phyloP scores from a whole-genome alignment of 2,329 filamentous ascomycete genomes.

The Aspergillus glaucus region DNA sequence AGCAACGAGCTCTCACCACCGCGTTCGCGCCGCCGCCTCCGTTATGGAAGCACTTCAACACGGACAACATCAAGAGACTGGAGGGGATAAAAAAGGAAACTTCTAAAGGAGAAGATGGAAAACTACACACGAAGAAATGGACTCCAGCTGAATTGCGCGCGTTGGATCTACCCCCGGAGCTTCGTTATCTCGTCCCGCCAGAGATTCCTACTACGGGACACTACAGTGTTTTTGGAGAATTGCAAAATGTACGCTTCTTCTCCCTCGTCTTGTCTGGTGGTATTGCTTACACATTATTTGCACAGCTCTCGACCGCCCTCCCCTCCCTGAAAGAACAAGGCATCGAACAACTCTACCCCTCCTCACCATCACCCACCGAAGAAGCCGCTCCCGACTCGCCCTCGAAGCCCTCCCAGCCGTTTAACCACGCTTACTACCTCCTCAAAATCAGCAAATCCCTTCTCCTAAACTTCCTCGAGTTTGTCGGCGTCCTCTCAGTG shows the following conservation, averaged over 20 bases:
- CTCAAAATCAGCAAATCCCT: slow-evolving; percentile 77
- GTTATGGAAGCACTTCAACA: slow-evolving; percentile 84
- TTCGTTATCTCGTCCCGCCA: slow-evolving; percentile 75
- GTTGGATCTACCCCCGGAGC: slow-evolving; percentile 58
- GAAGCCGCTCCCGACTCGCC: slow-evolving; percentile 52
- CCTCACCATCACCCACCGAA: slow-evolving; percentile 36
- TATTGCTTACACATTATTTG: slow-evolving; percentile 3
- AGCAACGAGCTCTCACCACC: slow-evolving; percentile 46
- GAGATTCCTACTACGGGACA: slow-evolving; percentile 59
- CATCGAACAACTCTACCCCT: slow-evolving; percentile 64
- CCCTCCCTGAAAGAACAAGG: slow-evolving; percentile 63
- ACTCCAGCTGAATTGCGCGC: slow-evolving; percentile 27
- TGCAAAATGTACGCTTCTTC: slow-evolving; percentile 48
- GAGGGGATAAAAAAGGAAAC: slow-evolving; percentile 42
- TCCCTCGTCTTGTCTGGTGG: not conserved
- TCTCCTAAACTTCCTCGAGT: slow-evolving; percentile 80
- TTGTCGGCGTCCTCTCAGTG: slow-evolving; percentile 65
- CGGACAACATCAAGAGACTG: slow-evolving; percentile 61
- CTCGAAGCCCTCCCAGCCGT: slow-evolving; percentile 31
- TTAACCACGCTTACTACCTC: slow-evolving; percentile 55
- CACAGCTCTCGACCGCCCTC: slow-evolving; percentile 51
- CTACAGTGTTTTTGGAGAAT: slow-evolving; percentile 68
- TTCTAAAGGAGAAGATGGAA: slow-evolving; percentile 22
- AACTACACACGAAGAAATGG: slow-evolving; percentile 27
- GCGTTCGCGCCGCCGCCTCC: slow-evolving; percentile 81